phyloP scores from a whole-genome alignment of 2,329 filamentous ascomycete genomes.

The Cladophialophora carrionii region DNA sequence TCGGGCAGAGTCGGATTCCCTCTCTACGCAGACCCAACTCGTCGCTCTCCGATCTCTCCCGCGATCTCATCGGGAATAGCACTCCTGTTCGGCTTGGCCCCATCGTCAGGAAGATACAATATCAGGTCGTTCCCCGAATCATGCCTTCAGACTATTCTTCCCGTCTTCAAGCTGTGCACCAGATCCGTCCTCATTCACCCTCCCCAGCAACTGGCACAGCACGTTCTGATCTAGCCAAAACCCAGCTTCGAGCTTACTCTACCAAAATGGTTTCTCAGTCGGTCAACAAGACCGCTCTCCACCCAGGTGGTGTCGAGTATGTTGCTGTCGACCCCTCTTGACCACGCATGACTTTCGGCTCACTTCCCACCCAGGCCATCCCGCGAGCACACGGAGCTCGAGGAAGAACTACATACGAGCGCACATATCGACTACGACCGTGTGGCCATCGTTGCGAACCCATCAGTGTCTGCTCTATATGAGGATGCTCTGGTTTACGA shows the following conservation, averaged over 20 bases:
- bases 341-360: constrained; percentile 23
- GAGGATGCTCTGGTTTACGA: constrained; percentile 98
- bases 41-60: constrained; percentile 32
- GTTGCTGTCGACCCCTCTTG: constrained; percentile 40
- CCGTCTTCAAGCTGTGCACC: constrained; percentile 33
- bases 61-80: constrained; percentile 30
- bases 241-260: constrained; percentile 32
- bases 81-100: constrained; percentile 32
- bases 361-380: constrained; percentile 59
- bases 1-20: constrained; percentile 32
- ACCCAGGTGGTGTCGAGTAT: constrained; percentile 87
- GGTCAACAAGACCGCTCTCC: constrained; percentile 90
- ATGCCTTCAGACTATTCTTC: constrained; percentile 36
- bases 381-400: constrained; percentile 90
- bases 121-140: constrained; percentile 23
- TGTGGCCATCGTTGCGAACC: constrained; percentile 95
- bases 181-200: constrained; percentile 36
- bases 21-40: constrained; percentile 20
- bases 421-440: constrained; percentile 99
- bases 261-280: constrained; percentile 54
- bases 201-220: constrained; percentile 35
- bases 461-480: constrained; percentile 92
- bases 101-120: constrained; percentile 32
- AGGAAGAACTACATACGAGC: constrained; percentile 95
- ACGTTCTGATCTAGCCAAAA: constrained; percentile 37